Evolutionary conservation across 1,139 yeast genomes (phyloP).

Genomic region (Eremothecium cymbalariae): DNA sequence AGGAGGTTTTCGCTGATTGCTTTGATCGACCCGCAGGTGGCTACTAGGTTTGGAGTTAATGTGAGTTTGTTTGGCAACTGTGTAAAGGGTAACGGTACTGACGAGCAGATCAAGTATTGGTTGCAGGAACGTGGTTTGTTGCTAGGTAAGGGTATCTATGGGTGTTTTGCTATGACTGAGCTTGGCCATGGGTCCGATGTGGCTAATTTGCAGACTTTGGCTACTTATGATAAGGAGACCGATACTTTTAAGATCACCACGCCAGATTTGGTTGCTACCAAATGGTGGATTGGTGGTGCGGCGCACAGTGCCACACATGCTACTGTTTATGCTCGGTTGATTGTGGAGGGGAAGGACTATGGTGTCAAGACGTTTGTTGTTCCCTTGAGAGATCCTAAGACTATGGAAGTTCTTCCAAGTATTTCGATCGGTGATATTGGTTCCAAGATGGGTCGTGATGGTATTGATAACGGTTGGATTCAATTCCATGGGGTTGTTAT

Average conservation of each 20-base stretch:
- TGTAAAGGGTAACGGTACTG: slow-evolving; percentile 65
- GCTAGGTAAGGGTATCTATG: slow-evolving; percentile 59
- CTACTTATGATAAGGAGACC: slow-evolving; percentile 57
- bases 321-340: slow-evolving; percentile 70
- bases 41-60: slow-evolving; percentile 65
- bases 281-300: slow-evolving; percentile 99
- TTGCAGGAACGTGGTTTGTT: slow-evolving; percentile 63
- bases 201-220: slow-evolving; percentile 88
- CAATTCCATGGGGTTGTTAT: slow-evolving; percentile 75
- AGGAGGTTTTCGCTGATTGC: slow-evolving; percentile 37
- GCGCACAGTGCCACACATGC: slow-evolving; percentile 89
- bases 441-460: slow-evolving; percentile 77
- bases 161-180: slow-evolving; percentile 94
- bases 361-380: slow-evolving; percentile 90
- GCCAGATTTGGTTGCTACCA: slow-evolving; percentile 85
- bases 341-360: slow-evolving; percentile 74
- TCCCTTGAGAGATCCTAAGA: slow-evolving; percentile 65
- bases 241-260: slow-evolving; percentile 73
- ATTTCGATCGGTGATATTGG: slow-evolving; percentile 86
- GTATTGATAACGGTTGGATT: slow-evolving; percentile 91
- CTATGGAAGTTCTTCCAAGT: slow-evolving; percentile 67
- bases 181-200: slow-evolving; percentile 92
- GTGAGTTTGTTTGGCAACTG: slow-evolving; percentile 64
- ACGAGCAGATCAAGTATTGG: slow-evolving; percentile 59
- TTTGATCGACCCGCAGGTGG: slow-evolving; percentile 49